Conservation (phyloP, 2,329 filamentous ascomycete genomes). For the Colletotrichum sp. region DNA sequence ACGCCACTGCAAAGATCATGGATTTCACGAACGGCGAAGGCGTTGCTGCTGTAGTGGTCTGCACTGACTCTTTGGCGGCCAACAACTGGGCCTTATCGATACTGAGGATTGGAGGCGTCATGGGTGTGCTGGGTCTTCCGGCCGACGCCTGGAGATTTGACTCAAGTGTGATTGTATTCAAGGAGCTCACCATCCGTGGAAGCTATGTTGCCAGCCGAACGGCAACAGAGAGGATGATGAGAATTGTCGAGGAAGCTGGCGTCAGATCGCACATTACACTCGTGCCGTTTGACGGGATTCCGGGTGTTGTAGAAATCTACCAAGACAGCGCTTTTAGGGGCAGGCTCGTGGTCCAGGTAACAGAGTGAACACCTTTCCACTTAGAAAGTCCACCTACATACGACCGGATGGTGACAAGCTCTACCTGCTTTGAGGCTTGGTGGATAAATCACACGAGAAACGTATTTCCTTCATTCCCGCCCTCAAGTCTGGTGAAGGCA, state of each 20-base stretch:
- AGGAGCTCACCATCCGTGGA: slow-evolving; percentile 32
- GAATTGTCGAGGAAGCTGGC: slow-evolving; percentile 26
- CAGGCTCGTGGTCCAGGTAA: slow-evolving; percentile 31
- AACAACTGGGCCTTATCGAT: slow-evolving; percentile 33
- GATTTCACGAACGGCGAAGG: slow-evolving; percentile 34
- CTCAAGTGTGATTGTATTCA: slow-evolving; percentile 30
- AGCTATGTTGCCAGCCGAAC: slow-evolving; percentile 35
- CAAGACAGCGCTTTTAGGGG: slow-evolving; percentile 31
- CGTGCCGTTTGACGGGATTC: slow-evolving; percentile 29
- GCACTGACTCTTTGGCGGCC: slow-evolving; percentile 33
- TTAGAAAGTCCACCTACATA: background rate
- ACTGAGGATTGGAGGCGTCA: slow-evolving; percentile 31
- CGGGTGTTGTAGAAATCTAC: slow-evolving; percentile 30
- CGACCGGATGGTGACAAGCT: fast-evolving
- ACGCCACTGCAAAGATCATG: slow-evolving; percentile 24
- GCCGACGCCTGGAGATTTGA: slow-evolving; percentile 36
- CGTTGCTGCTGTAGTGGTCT: slow-evolving; percentile 32
- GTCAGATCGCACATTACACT: slow-evolving; percentile 31
- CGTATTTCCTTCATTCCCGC: background rate
- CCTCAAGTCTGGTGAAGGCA: fast-evolving
- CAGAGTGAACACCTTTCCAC: background rate
- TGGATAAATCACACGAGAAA: background rate
- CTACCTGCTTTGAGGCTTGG: background rate
- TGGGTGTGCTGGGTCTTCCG: slow-evolving; percentile 35
- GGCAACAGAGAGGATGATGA: slow-evolving; percentile 34